phyloP scores from a whole-genome alignment of 805 yeast species.

The Yamadazyma akitaensis region DNA sequence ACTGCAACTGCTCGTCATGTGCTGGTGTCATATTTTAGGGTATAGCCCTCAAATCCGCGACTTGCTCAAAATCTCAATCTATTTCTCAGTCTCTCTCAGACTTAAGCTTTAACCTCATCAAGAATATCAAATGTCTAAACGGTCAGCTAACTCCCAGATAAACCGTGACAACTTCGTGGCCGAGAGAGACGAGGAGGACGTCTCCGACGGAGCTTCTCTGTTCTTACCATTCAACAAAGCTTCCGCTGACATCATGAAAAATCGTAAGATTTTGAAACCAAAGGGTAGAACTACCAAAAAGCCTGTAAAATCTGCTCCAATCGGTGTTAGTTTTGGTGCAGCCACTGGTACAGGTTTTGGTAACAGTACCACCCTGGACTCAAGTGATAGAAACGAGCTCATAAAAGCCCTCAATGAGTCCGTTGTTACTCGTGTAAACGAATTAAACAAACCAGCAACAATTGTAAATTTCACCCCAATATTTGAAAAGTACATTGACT shows the following conservation, averaged over 20 bases:
- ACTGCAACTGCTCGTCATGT: neutral
- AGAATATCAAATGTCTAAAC: constrained; percentile 52
- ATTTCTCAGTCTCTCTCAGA: neutral
- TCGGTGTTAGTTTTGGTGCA: neutral
- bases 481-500: constrained; percentile 57
- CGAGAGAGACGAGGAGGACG: constrained; percentile 16
- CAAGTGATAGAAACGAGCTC: constrained; percentile 24
- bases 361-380: constrained; percentile 10
- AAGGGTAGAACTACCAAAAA: constrained; percentile 23
- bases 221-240: constrained; percentile 42
- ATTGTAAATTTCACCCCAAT: constrained; percentile 55
- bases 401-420: constrained; percentile 64
- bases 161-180: constrained; percentile 43
- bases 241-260: constrained; percentile 58
- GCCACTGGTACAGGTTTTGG: neutral
- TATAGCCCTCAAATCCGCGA: neutral
- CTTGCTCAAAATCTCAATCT: neutral
- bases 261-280: constrained; percentile 66
- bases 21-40: neutral
- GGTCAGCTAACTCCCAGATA: constrained; percentile 65
- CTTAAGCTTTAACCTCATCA: neutral
- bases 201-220: constrained; percentile 15
- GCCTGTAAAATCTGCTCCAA: constrained; percentile 2
- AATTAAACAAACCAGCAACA: constrained; percentile 41
- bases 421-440: constrained; percentile 48